Percentiles rank a stretch among this genome's conserved stretches.
Evolutionary conservation across 768 basidiomycete species (phyloP).

Genomic region (Suillus lakei): DNA sequence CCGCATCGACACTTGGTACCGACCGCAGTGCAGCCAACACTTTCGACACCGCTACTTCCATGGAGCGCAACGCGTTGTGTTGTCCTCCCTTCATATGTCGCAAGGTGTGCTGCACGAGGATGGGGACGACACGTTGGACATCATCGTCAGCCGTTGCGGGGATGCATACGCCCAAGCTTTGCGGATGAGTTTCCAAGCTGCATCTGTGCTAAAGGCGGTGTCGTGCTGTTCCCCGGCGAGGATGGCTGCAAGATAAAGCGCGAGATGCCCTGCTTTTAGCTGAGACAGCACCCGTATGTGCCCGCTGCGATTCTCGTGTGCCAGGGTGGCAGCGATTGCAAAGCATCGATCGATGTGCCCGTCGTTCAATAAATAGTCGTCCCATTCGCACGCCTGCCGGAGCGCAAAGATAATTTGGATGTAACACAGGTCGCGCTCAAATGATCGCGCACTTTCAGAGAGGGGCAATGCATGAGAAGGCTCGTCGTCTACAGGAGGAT

Average conservation of each 20-base stretch:
- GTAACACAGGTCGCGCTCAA: constrained; percentile 1
- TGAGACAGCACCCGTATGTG: neutral
- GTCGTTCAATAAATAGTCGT: neutral
- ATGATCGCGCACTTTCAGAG: neutral
- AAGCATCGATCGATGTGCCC: neutral
- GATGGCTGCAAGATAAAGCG: neutral
- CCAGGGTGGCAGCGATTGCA: neutral
- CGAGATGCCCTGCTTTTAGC: neutral
- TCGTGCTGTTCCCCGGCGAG: neutral
- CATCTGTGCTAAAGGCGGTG: neutral
- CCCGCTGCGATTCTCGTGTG: neutral
- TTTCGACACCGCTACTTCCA: neutral
- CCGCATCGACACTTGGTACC: neutral
- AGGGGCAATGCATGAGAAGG: neutral
- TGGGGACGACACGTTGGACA: neutral
- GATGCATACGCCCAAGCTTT: neutral
- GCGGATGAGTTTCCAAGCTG: neutral
- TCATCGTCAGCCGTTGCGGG: neutral
- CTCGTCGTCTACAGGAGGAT: neutral
- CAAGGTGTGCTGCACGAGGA: neutral
- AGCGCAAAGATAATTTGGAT: constrained; percentile 4
- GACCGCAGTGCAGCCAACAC: neutral
- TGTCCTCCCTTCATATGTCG: neutral
- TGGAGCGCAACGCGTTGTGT: neutral
- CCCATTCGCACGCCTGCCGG: neutral